Percentiles rank a stretch among this genome's conserved stretches.
These are phyloP conservation scores for Auricularia auricula-judae DNA, from an alignment of 768 basidiomycete genomes.

Conservation along the genomic window DNA sequence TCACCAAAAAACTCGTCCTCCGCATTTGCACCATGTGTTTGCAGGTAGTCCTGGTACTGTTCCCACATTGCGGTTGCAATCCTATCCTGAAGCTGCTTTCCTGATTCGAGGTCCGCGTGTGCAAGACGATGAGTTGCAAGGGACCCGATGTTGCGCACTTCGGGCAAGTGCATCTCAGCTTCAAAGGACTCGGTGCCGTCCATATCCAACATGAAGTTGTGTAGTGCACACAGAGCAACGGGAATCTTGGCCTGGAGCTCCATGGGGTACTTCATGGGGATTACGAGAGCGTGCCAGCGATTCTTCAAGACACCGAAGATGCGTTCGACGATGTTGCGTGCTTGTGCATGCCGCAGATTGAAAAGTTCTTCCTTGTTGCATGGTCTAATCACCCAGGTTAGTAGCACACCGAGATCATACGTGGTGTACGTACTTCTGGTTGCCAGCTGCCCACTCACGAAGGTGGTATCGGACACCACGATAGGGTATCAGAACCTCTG, in stretches of 20 bases:
- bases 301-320: conserved; percentile 16
- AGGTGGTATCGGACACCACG: conserved; percentile 27
- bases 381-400: conserved; percentile 6
- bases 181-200: neutral
- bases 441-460: conserved; percentile 18
- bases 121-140: conserved; percentile 4
- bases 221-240: conserved; percentile 13
- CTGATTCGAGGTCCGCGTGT: conserved; percentile 1
- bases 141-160: too few relatives aligned
- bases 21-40: too few relatives aligned
- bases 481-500: conserved; percentile 28
- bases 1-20: too few relatives aligned
- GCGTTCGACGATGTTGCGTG: conserved; percentile 12
- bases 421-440: neutral
- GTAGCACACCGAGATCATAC: conserved; percentile 8
- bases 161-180: neutral
- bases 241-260: conserved; percentile 15
- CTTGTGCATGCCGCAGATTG: conserved; percentile 17
- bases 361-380: conserved; percentile 12
- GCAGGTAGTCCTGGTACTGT: conserved; percentile 3
- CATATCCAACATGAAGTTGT: conserved; percentile 16
- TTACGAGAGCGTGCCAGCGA: conserved; percentile 10
- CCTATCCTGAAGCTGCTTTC: conserved; percentile 5
- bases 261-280: conserved; percentile 10
- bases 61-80: conserved; percentile 15